Percentiles rank a stretch among this genome's conserved stretches.
Evolutionary conservation across 2,329 filamentous ascomycete genomes (phyloP).

Genomic region (Penicillium glabrum): DNA sequence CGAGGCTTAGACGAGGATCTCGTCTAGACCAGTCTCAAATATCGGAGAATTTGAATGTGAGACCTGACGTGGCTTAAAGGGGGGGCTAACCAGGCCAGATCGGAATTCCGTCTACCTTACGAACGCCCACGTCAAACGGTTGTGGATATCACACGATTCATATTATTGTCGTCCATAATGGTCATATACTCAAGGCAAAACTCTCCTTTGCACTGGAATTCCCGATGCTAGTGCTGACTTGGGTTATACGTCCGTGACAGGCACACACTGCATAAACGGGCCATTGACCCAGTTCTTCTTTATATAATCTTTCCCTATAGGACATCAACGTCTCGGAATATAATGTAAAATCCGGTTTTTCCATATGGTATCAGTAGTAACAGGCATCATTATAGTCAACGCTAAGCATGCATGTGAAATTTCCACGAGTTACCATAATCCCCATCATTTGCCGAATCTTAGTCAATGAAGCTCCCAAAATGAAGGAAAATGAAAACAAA

Average conservation of each 20-base stretch:
- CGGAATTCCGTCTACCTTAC: background rate
- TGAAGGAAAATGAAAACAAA: background rate
- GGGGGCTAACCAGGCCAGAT: background rate
- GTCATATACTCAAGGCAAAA: too few species aligned
- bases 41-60: background rate
- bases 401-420: too few species aligned
- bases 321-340: background rate
- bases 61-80: background rate
- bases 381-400: too few species aligned
- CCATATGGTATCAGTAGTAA: background rate
- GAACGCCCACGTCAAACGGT: background rate
- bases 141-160: background rate
- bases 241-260: constrained; percentile 2
- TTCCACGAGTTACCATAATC: too few species aligned
- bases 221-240: constrained; percentile 13
- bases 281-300: background rate
- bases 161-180: too few species aligned
- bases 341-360: too few species aligned
- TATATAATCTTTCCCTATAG: background rate
- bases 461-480: background rate
- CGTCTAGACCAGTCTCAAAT: background rate
- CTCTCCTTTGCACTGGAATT: background rate
- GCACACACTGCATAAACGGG: background rate
- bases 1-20: background rate
- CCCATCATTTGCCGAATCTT: too few species aligned